A percentile compares a stretch with the other conserved stretches of the same genome.
These are phyloP conservation scores for Dryas integrifolia DNA, from an alignment of 331 rosid genomes.

Conservation along the genomic window DNA sequence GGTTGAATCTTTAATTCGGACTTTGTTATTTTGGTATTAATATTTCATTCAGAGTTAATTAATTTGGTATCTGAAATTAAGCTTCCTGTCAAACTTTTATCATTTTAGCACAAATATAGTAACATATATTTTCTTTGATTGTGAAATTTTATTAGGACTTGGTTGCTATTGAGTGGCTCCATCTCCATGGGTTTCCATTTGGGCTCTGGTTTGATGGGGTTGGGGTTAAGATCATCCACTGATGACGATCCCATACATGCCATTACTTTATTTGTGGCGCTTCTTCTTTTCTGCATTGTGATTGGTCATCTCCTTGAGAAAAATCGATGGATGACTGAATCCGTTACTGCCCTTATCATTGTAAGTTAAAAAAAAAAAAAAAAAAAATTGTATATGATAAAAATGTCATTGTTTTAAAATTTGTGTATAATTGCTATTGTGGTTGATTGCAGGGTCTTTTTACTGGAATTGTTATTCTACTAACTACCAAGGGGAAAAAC, in stretches of 20 bases:
- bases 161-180: not conserved
- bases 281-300: constrained; percentile 49
- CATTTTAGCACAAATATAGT: not conserved
- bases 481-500: constrained; percentile 45
- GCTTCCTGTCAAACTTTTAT: not conserved
- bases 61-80: not conserved
- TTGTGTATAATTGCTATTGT: not conserved
- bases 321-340: constrained; percentile 57
- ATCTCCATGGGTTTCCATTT: constrained; percentile 35
- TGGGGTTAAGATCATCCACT: constrained; percentile 17
- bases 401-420: not conserved
- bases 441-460: constrained; percentile 47
- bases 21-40: too few relatives aligned
- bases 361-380: constrained; percentile 34
- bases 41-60: not conserved
- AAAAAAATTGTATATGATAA: not conserved
- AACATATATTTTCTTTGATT: not conserved
- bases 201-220: constrained; percentile 29
- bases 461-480: constrained; percentile 48
- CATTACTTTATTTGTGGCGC: constrained; percentile 52
- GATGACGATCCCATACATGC: constrained; percentile 37
- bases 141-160: not conserved
- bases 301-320: constrained; percentile 60
- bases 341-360: constrained; percentile 50
- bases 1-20: too few relatives aligned